Evolutionary conservation across 2,329 filamentous ascomycete species (phyloP), one percentile per base, ranked within the genome.

Genomic region (Dichotomopilus funicola): DNA sequence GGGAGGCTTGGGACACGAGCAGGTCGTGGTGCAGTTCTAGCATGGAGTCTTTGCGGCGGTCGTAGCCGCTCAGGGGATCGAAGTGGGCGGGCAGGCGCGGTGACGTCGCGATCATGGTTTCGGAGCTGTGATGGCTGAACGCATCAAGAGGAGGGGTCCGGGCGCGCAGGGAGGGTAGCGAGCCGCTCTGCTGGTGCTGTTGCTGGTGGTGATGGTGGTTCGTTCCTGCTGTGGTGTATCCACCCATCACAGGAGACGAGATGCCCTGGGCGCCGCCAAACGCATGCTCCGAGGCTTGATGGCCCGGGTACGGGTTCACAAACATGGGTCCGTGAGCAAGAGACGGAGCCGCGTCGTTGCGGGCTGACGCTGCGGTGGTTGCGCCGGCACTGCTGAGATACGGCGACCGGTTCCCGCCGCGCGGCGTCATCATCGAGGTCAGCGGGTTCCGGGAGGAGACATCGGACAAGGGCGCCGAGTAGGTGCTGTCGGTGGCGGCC

Each of bases 91-190:
- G 67, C 57, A 75, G 64, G 57, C 74, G 65, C 59, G 72, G 65
- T 54, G 75, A 66, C 61, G 74, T 64, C 63, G 73, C 74, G 67
- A 78, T 72, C 71, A 80, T 63, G 69, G 73, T 72, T 68, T 78
- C 78, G 69, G 72, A 71, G 63, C 71, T 27, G 35, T 61, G 71
- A 11, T 11, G 37, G 69, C 75, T 72, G 66, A 73, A 70, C 66
- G 73, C 70, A 51, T 67, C 67, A 59, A 67, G 61, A 62, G 74
- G 71, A 58, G 77, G 75, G 65, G 75, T 76, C 60, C 73, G 70
- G 68, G 73, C 75, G 73, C 77, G 75, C 71, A 78, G 72, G 66
- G 74, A 69, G 65, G 70, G 71, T 61, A 67, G 60, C 57, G 72
- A 71, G 44, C 69, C 66, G 44, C 40, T 49, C n/a, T 71, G 40